These are phyloP conservation scores for Claviceps citrina DNA, from an alignment of 2,329 filamentous ascomycete genomes.

Conservation along the genomic window DNA sequence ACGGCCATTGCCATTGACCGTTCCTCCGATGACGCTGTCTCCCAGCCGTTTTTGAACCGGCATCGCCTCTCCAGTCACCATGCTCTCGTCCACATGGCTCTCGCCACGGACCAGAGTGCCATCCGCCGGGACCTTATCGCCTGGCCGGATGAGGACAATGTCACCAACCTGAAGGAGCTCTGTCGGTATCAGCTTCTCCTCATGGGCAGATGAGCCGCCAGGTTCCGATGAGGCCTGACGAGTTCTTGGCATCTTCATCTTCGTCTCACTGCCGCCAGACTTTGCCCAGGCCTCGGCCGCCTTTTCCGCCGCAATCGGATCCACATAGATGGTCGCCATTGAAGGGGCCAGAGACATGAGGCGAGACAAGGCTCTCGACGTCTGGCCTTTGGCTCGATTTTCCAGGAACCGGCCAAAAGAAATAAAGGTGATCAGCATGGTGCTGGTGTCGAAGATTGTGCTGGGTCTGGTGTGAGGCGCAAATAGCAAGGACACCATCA, in stretches of 20 bases:
- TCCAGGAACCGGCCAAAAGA: conserved; percentile 82
- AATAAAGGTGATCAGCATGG: conserved; percentile 95
- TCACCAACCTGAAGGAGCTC: conserved; percentile 90
- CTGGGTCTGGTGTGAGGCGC: conserved; percentile 64
- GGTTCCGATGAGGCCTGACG: conserved; percentile 15
- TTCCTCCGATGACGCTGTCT: conserved; percentile 71
- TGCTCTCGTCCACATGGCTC: conserved; percentile 90
- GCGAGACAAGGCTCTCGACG: conserved; percentile 78
- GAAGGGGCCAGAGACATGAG: conserved; percentile 94
- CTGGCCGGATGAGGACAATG: conserved; percentile 80
- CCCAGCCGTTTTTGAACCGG: conserved; percentile 81
- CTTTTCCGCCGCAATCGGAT: conserved; percentile 87
- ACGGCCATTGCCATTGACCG: conserved; percentile 84
- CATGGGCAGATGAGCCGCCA: conserved; percentile 45
- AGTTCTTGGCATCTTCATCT: conserved; percentile 29
- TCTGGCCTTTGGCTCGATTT: conserved; percentile 90
- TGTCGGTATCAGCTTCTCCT: conserved; percentile 77
- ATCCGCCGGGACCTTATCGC: conserved; percentile 93
- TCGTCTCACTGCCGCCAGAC: conserved; percentile 14
- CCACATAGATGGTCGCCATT: conserved; percentile 91
- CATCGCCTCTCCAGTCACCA: conserved; percentile 96
- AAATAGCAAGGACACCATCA: conserved; percentile 66
- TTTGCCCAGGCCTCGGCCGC: conserved; percentile 60
- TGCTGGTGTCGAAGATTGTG: conserved; percentile 93
- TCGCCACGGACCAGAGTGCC: conserved; percentile 76